Conservation (phyloP, 768 basidiomycete genomes). For the Russula earlei region DNA sequence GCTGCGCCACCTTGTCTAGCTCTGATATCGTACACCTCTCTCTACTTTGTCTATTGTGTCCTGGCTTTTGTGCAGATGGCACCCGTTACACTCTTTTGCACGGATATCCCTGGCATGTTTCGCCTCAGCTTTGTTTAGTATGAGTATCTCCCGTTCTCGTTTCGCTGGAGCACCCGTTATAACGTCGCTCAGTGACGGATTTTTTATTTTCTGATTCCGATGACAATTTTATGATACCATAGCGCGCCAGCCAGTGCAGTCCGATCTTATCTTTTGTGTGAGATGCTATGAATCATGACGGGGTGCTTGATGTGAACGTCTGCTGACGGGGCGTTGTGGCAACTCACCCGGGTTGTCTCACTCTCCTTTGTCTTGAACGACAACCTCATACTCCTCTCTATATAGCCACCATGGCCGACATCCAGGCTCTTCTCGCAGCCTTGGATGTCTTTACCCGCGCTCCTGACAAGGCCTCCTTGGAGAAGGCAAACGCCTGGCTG, state of each 20-base stretch:
- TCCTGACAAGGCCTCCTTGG: conserved; percentile 75
- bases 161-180: conserved; percentile 6
- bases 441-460: conserved; percentile 71
- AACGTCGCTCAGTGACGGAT: conserved; percentile 1
- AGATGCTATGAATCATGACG: too few relatives aligned
- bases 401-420: conserved; percentile 48
- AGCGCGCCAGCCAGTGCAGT: not conserved
- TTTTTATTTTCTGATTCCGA: conserved; percentile 10
- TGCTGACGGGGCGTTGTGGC: too few relatives aligned
- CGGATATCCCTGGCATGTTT: conserved; percentile 20
- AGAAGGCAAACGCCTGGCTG: conserved; percentile 88
- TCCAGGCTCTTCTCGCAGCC: conserved; percentile 65
- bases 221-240: conserved; percentile 22
- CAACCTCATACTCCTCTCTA: not conserved
- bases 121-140: conserved; percentile 14
- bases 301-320: too few relatives aligned
- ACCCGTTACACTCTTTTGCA: conserved; percentile 20
- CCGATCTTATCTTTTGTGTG: conserved; percentile 9
- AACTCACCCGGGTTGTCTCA: too few relatives aligned
- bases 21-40: conserved; percentile 37
- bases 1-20: conserved; percentile 31
- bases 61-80: conserved; percentile 17
- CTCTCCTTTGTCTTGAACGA: not conserved
- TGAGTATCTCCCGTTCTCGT: conserved; percentile 20
- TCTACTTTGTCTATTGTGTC: conserved; percentile 22